Percentiles rank a stretch among this genome's conserved stretches.
Evolutionary conservation across 176 grass and related monocot genomes (phyloP).

Genomic region (Aegilops tauschii): DNA sequence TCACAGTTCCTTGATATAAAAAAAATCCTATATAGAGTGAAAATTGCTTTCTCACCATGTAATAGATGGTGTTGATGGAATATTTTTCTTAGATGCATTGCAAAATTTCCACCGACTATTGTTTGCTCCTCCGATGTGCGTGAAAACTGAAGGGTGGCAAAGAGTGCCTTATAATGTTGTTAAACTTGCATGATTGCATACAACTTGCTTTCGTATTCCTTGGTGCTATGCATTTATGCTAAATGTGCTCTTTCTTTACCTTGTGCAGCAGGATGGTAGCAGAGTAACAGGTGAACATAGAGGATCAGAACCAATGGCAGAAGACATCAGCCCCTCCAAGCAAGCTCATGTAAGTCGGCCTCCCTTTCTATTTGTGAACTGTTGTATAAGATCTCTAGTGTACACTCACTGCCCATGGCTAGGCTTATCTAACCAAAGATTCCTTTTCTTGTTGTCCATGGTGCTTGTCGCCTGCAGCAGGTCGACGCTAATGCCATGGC

Average conservation of each 20-base stretch:
- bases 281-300: conserved; percentile 29
- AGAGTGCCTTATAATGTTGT: neutral
- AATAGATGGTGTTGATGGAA: neutral
- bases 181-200: neutral
- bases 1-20: neutral
- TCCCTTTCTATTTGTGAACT: neutral
- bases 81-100: neutral
- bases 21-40: neutral
- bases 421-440: conserved; percentile 2
- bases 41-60: neutral
- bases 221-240: neutral
- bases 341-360: conserved; percentile 31
- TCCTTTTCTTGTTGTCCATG: neutral
- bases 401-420: neutral
- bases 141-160: neutral
- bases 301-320: conserved; percentile 37
- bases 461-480: conserved; percentile 12
- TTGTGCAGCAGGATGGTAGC: conserved; percentile 35
- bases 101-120: neutral
- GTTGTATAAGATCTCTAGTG: neutral
- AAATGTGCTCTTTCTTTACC: neutral
- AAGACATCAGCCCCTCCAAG: conserved; percentile 26
- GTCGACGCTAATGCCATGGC: conserved; percentile 41
- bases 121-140: neutral
- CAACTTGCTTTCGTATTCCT: neutral